Percentiles rank a stretch among this genome's conserved stretches.
Evolutionary conservation across 768 basidiomycete genomes (phyloP).

Genomic region (Naganishia antarctica): DNA sequence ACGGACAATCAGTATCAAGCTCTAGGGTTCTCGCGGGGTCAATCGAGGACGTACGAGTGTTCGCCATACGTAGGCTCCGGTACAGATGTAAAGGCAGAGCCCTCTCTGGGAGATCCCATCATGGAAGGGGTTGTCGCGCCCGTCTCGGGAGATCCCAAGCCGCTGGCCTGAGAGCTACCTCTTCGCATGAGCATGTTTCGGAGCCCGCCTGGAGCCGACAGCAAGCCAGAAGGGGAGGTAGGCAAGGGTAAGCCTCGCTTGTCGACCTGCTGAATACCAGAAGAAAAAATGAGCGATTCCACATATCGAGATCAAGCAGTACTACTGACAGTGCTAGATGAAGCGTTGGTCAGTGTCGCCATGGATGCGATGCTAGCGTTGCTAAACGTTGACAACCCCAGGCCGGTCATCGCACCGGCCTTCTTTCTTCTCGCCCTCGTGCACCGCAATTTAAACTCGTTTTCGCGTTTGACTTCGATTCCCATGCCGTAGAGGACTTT

Average conservation of each 20-base stretch:
- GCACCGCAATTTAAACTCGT: conserved; percentile 85
- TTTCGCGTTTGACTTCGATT: conserved; percentile 78
- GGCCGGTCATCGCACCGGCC: conserved; percentile 52
- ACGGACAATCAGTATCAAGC: neutral
- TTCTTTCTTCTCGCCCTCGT: conserved; percentile 69
- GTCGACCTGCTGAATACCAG: conserved; percentile 60
- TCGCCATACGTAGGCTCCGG: conserved; percentile 67
- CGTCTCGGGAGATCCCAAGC: conserved; percentile 51
- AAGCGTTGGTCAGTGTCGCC: conserved; percentile 72
- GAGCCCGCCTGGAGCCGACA: conserved; percentile 68
- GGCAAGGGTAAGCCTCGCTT: conserved; percentile 82
- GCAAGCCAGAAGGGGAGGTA: conserved; percentile 62
- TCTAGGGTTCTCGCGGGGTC: too few relatives aligned
- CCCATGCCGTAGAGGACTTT: conserved; percentile 82
- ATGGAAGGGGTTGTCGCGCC: conserved; percentile 9
- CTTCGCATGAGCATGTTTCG: conserved; percentile 83
- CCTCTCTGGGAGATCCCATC: conserved; percentile 9
- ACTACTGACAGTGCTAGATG: conserved; percentile 72
- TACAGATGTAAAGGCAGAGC: conserved; percentile 8
- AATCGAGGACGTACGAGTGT: conserved; percentile 37
- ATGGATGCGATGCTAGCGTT: conserved; percentile 63
- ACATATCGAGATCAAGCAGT: neutral
- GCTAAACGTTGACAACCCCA: conserved; percentile 51
- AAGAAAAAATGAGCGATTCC: conserved; percentile 24
- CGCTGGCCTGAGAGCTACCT: conserved; percentile 69